phyloP scores from a whole-genome alignment of 2,329 filamentous ascomycete genomes.

The Colletotrichum sp. region DNA sequence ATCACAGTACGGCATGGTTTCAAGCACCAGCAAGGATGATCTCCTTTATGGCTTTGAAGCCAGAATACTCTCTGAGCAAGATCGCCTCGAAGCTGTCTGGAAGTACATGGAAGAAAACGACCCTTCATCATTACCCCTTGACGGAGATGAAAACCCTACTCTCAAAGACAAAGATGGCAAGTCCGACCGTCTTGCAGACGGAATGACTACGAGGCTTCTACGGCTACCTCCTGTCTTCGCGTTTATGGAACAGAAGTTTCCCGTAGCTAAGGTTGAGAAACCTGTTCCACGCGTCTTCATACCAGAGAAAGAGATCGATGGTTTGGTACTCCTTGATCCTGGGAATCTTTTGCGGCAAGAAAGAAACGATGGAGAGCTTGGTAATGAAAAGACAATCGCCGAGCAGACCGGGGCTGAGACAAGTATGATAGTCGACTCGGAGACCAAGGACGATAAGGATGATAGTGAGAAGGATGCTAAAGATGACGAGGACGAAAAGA shows the following conservation, averaged over 20 bases:
- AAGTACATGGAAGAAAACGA: background rate
- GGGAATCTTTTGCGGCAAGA: background rate
- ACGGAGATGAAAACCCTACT: rapidly evolving
- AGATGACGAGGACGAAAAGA: background rate
- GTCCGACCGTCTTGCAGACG: background rate
- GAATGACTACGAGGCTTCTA: background rate
- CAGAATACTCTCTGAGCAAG: background rate
- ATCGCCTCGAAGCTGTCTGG: background rate
- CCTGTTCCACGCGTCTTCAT: background rate
- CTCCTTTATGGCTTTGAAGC: background rate
- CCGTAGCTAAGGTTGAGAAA: background rate
- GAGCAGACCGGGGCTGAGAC: background rate
- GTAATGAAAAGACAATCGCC: background rate
- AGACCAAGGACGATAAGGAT: background rate
- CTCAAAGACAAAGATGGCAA: background rate
- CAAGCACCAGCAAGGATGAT: background rate
- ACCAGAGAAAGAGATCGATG: background rate
- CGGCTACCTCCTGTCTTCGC: background rate
- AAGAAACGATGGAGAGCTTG: background rate
- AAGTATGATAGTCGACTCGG: background rate
- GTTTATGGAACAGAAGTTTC: background rate
- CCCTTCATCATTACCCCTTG: background rate
- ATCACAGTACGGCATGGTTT: background rate
- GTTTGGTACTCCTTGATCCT: background rate
- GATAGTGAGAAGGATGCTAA: background rate